phyloP scores from a whole-genome alignment of 768 basidiomycete species.

The Coprinellus micaceus region DNA sequence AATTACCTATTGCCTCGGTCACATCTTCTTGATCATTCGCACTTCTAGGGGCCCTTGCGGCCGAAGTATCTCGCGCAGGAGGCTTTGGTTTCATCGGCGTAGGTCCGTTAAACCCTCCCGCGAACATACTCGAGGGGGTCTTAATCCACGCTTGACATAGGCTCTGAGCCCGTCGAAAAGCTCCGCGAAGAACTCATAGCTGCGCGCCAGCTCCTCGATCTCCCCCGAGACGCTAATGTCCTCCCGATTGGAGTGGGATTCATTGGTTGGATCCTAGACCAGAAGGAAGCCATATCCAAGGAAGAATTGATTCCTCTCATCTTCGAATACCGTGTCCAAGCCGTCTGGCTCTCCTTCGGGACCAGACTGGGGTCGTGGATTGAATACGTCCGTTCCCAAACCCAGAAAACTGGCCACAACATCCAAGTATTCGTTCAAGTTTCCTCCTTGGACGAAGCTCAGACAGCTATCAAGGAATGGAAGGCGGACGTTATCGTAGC shows the following conservation, averaged over 20 bases:
- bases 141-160: slow-evolving; percentile 25
- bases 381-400: slow-evolving; percentile 46
- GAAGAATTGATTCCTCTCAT: slow-evolving; percentile 45
- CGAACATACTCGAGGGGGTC: background rate
- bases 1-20: background rate
- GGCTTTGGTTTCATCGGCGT: slow-evolving; percentile 75
- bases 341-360: slow-evolving; percentile 77
- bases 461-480: slow-evolving; percentile 56
- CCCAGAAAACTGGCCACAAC: slow-evolving; percentile 39
- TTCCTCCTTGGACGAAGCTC: slow-evolving; percentile 56
- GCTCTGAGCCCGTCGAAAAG: slow-evolving; percentile 41
- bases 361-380: slow-evolving; percentile 59
- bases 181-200: slow-evolving; percentile 50
- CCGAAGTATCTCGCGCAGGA: slow-evolving; percentile 61
- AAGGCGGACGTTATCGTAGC: slow-evolving; percentile 71
- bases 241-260: slow-evolving; percentile 73
- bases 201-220: slow-evolving; percentile 44
- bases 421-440: slow-evolving; percentile 63
- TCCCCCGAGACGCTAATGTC: slow-evolving; percentile 28
- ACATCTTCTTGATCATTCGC: slow-evolving; percentile 6
- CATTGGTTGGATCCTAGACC: slow-evolving; percentile 67
- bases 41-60: slow-evolving; percentile 45
- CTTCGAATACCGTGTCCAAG: slow-evolving; percentile 53
- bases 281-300: slow-evolving; percentile 30
- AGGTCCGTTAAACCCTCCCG: slow-evolving; percentile 42